Evolutionary conservation across 1,139 yeast genomes (phyloP), one percentile per base, ranked within the genome.

Genomic region (Tardiomyces depauwii): DNA sequence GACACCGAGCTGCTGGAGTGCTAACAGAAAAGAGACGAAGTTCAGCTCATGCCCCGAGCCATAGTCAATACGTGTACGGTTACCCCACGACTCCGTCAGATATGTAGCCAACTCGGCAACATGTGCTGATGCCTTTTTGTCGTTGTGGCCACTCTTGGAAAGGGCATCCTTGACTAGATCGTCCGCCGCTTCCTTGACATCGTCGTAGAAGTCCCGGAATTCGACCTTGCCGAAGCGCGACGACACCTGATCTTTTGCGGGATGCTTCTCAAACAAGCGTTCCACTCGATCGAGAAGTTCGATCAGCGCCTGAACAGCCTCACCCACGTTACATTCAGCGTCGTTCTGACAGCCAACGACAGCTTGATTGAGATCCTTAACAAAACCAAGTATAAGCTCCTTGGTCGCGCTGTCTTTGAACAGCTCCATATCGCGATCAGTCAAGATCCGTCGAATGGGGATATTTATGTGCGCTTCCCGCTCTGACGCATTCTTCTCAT

Each of bases 31-130:
- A 44, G 84, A 76, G 1, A 89, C 57, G 58, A 91, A 89, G 60
- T 88, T 89, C 49, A 91, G 71, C 62, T 91, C 99, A 62, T 91
- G 99, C 21, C 98, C 98, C 3, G 96, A 85, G 0, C 99, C 99
- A 62, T 88, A 91, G 63, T 91, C 99, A 27, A 91, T 86, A 59
- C 99, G 72, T 2, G 77, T 76, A 47, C 86, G 70, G 59, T 87
- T 80, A 0, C 98, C 98, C 80, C 89, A 89, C 0, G 93, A 74
- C 53, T 83, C 88, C 4, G 58, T 56, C 36, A 86, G 70, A 59
- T 86, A 86, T 1, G 68, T 61, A 0, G 70, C 53, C 10, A 80
- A 52, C 54, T 80, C 85, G 2, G 54, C 53, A 2, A 57, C 44
- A 3, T 59, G 53, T 19, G 6, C 2, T 19, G 27, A 18, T 2